phyloP scores from a whole-genome alignment of 768 basidiomycete species.

The Naganishia kalamii region DNA sequence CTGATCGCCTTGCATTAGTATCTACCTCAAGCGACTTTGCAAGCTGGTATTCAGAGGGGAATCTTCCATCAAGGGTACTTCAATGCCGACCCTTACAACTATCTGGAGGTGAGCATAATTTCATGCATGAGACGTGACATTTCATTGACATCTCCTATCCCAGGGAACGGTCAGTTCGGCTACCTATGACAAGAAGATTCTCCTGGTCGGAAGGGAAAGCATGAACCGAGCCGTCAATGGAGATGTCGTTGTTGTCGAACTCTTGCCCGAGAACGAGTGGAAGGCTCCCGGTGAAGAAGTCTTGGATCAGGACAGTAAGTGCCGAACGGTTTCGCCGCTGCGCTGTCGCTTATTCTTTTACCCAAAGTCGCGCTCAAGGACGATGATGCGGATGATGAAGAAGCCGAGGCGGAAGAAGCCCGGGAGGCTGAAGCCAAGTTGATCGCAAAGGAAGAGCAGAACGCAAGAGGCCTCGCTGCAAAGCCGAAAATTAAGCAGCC shows the following conservation, averaged over 20 bases:
- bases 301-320: constrained; percentile 80
- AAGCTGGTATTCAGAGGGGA: constrained; percentile 78
- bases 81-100: constrained; percentile 92
- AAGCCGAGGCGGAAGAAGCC: constrained; percentile 53
- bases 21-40: constrained; percentile 61
- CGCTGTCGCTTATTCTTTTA: neutral
- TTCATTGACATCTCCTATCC: neutral
- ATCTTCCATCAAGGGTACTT: constrained; percentile 87
- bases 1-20: constrained; percentile 55
- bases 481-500: constrained; percentile 58
- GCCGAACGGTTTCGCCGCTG: neutral
- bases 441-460: constrained; percentile 50
- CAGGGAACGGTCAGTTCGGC: constrained; percentile 76
- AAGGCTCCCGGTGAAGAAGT: constrained; percentile 86
- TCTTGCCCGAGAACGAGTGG: constrained; percentile 84
- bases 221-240: constrained; percentile 95
- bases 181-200: constrained; percentile 66
- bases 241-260: constrained; percentile 82
- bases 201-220: constrained; percentile 79
- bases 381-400: constrained; percentile 70
- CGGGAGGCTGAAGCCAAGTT: constrained; percentile 43
- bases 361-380: constrained; percentile 67
- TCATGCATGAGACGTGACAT: neutral
- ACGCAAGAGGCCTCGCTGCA: constrained; percentile 40
- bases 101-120: constrained; percentile 63